A percentile compares a stretch with the other conserved stretches of the same genome.
These are phyloP conservation scores for Hyaloperonospora arabidopsidis DNA, from an alignment of 352 stramenopile genomes.

Conservation along the genomic window DNA sequence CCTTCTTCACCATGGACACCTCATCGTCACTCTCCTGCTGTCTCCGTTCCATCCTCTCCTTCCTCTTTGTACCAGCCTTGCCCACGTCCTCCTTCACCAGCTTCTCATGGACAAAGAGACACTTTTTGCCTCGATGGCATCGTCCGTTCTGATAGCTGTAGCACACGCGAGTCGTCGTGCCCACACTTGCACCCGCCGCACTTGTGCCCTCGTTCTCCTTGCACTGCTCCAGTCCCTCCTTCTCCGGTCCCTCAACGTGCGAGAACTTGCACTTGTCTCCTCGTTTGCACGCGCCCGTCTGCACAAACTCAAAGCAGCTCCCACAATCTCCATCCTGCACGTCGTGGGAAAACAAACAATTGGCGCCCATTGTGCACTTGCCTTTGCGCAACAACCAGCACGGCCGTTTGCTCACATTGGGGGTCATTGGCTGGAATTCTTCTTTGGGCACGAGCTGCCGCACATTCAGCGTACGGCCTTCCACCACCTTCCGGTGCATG, in stretches of 20 bases:
- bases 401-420: conserved; percentile 37
- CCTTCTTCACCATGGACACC: conserved; percentile 12
- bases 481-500: conserved; percentile 68
- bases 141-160: conserved; percentile 71
- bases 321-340: conserved; percentile 63
- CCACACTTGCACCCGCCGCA: conserved; percentile 11
- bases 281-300: conserved; percentile 60
- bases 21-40: conserved; percentile 22
- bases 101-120: conserved; percentile 54
- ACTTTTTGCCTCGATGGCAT: conserved; percentile 67
- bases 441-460: conserved; percentile 67
- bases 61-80: conserved; percentile 13
- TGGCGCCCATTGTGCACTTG: conserved; percentile 64
- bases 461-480: conserved; percentile 70
- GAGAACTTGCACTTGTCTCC: conserved; percentile 69
- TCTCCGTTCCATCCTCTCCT: conserved; percentile 29
- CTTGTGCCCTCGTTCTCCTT: conserved; percentile 8
- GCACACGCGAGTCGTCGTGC: conserved; percentile 45
- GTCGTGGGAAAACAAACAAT: conserved; percentile 69
- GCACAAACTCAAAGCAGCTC: conserved; percentile 75
- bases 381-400: conserved; percentile 75
- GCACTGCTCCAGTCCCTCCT: not conserved
- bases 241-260: conserved; percentile 25
- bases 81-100: conserved; percentile 16
- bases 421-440: conserved; percentile 41